Base-by-base conservation (phyloP, 179 eudicot species). In the Gypsophila paniculata region DNA sequence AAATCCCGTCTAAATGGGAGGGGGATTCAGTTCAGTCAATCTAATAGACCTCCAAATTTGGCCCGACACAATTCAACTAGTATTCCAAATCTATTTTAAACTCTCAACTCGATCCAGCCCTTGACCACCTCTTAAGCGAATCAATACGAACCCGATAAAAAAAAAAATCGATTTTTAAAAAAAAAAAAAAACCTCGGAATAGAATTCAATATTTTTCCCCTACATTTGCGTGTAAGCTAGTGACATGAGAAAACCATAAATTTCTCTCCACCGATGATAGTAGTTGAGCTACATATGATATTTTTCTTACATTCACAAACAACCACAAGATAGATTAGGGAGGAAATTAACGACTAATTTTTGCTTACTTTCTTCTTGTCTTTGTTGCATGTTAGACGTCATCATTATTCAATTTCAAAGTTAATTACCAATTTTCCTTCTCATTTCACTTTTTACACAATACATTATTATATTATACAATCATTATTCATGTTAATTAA, bases 221-320 rank as follows among this genome's bases (percentile, higher is more conserved):
- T 25, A 46, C 63, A 62, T 61, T 82, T 77, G 70, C 81, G 81
- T 78, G 82, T 71, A 68, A 69, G 49, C 46, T 70, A 76, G 36
- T 44, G 62, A 74, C 71, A 69, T 51, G 62, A 73, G 72, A 34
- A 10, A 61, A 18, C 51, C 75, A 61, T 48, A 71, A 53, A 77
- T 84, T 82, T 82, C 64, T 78, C 71, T 83, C 84, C 72, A 85
- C 80, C 78, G 79, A 77, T 70, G 63, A 25, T 59, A 68, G 89
- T 82, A 44, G 89, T 79, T 86, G 82, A 84, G 75, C 87, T 73
- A 71, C 73, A 77, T 63, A 68, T 32, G 17, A 72, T 49, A 18
- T 12, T 68, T 49, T 64, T 49, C 55, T 34, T 66, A 64, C 65
- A 38, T 62, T 76, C 14, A 51, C 72, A 44, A 70, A 62, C 70